Evolutionary conservation across 345 rosid species (phyloP).

Genomic region (Syzygium aromaticum): DNA sequence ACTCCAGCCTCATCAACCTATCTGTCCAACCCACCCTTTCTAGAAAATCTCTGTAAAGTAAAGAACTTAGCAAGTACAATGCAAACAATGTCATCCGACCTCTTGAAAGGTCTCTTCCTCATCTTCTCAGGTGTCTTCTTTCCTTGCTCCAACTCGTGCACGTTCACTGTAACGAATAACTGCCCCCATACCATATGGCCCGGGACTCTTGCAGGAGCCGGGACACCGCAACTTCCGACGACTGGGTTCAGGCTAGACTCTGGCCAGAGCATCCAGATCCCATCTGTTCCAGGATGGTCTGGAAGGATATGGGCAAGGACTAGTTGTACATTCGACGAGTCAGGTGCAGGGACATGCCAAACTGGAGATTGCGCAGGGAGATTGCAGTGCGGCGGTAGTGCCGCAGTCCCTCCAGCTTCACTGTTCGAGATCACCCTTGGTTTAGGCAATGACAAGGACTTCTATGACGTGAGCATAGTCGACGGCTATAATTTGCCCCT

Average conservation of each 20-base stretch:
- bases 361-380: constrained; percentile 82
- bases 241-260: constrained; percentile 61
- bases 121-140: constrained; percentile 23
- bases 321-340: constrained; percentile 58
- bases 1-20: neutral
- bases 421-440: constrained; percentile 80
- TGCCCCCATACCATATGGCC: constrained; percentile 86
- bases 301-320: constrained; percentile 94
- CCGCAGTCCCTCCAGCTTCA: constrained; percentile 77
- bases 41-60: neutral
- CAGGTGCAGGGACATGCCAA: constrained; percentile 55
- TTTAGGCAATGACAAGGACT: constrained; percentile 40
- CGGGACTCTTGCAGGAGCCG: constrained; percentile 74
- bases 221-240: constrained; percentile 57
- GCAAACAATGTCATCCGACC: neutral
- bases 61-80: neutral
- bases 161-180: constrained; percentile 60
- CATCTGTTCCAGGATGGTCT: constrained; percentile 72
- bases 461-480: constrained; percentile 71
- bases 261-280: constrained; percentile 45
- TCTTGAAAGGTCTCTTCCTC: constrained; percentile 5
- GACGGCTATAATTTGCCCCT: constrained; percentile 87
- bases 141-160: constrained; percentile 23
- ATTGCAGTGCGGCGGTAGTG: constrained; percentile 66
- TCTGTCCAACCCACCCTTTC: neutral